These are phyloP conservation scores for Leishmania mexicana DNA, from an alignment of 208 protist species.

Conservation along the genomic window DNA sequence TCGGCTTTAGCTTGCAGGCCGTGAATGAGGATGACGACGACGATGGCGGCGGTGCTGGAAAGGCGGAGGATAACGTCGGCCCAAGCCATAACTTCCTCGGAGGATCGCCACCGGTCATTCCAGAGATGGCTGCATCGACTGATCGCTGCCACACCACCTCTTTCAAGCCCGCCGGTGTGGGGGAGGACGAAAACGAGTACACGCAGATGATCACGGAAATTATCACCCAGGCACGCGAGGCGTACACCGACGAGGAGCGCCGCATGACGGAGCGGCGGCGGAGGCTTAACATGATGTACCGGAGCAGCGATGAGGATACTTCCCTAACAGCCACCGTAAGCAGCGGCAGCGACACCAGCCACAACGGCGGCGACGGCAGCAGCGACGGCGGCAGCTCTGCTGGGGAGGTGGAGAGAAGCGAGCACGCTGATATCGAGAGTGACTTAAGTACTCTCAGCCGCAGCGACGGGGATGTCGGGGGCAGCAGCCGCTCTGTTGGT, in stretches of 20 bases:
- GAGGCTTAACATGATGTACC: constrained; percentile 12
- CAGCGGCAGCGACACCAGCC: constrained; percentile 11
- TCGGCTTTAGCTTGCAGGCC: constrained; percentile 26
- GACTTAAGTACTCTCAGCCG: constrained; percentile 4
- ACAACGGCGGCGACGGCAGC: not conserved
- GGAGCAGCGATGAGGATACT: constrained; percentile 31
- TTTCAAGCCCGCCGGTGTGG: constrained; percentile 4
- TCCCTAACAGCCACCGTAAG: not conserved
- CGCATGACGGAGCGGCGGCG: constrained; percentile 35
- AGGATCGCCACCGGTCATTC: not conserved
- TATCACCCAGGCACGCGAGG: constrained; percentile 36
- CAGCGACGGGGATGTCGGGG: not conserved
- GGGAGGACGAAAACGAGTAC: constrained; percentile 36
- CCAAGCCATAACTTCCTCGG: not conserved
- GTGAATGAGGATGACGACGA: constrained; percentile 34
- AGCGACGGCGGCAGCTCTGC: not conserved
- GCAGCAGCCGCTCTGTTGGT: not conserved
- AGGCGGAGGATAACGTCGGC: not conserved
- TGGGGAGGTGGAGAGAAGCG: not conserved
- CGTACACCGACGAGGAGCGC: constrained; percentile 36
- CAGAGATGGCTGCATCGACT: constrained; percentile 7
- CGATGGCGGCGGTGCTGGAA: not conserved
- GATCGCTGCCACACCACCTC: constrained; percentile 3
- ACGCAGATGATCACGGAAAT: constrained; percentile 41
- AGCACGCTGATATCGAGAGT: not conserved